These are phyloP conservation scores for Arabis alpina DNA, from an alignment of 345 rosid species.

Conservation along the genomic window DNA sequence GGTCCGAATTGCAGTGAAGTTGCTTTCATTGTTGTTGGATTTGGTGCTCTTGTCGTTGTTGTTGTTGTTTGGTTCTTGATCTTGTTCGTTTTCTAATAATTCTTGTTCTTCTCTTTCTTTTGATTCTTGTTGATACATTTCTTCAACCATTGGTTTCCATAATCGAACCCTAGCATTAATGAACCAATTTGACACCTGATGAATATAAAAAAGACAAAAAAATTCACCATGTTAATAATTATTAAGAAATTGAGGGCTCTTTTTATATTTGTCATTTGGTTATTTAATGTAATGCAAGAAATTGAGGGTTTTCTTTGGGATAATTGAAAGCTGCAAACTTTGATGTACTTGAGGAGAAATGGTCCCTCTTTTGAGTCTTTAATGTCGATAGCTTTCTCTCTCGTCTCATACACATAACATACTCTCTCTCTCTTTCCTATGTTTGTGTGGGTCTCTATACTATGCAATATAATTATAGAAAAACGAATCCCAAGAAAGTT, in stretches of 20 bases:
- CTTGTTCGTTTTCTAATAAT: slow-evolving; percentile 38
- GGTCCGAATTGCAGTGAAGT: slow-evolving; percentile 43
- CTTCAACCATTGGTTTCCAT: slow-evolving; percentile 99
- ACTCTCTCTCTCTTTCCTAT: not conserved
- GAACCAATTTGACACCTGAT: slow-evolving; percentile 98
- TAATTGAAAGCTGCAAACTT: slow-evolving; percentile 41
- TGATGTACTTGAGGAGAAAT: slow-evolving; percentile 36
- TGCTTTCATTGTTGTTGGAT: slow-evolving; percentile 56
- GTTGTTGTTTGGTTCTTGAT: slow-evolving; percentile 43
- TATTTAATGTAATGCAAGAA: slow-evolving; percentile 36
- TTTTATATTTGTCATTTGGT: slow-evolving; percentile 31
- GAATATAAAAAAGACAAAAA: slow-evolving; percentile 2
- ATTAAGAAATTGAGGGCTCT: not conserved
- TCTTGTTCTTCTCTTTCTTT: slow-evolving; percentile 55
- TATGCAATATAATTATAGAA: not conserved
- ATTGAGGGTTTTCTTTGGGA: slow-evolving; percentile 37
- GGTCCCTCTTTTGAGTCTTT: slow-evolving; percentile 42
- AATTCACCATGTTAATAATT: not conserved
- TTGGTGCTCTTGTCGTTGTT: slow-evolving; percentile 52
- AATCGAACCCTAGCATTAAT: slow-evolving; percentile 97
- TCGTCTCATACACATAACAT: not conserved
- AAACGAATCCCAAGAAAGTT: slow-evolving; percentile 46
- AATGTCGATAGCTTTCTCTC: slow-evolving; percentile 34
- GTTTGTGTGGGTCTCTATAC: not conserved
- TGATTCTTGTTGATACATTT: slow-evolving; percentile 91